phyloP scores from a whole-genome alignment of 1,139 yeast genomes.

The Meyerozyma guilliermondii region DNA sequence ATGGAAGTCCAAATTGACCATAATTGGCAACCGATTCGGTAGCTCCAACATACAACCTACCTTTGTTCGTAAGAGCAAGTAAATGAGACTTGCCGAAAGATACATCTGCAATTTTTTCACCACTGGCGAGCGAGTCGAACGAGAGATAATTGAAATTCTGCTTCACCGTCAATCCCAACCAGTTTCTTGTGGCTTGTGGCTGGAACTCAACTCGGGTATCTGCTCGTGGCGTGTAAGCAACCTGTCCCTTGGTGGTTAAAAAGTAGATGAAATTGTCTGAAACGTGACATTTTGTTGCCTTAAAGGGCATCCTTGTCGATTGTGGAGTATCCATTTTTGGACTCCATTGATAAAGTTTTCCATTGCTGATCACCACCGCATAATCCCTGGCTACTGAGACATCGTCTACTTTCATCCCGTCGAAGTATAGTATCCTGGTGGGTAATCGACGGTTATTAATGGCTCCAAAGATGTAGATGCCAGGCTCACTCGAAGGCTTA shows the following conservation, averaged over 20 bases:
- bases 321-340: conserved; percentile 15
- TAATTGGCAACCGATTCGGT: conserved; percentile 45
- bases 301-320: conserved; percentile 30
- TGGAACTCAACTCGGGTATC: conserved; percentile 15
- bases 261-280: conserved; percentile 59
- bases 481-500: conserved; percentile 24
- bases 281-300: conserved; percentile 46
- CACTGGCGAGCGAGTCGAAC: neutral
- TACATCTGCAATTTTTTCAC: conserved; percentile 46
- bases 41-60: conserved; percentile 60
- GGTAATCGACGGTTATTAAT: conserved; percentile 46
- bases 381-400: conserved; percentile 46
- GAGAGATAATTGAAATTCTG: conserved; percentile 10
- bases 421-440: conserved; percentile 57
- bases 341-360: conserved; percentile 65
- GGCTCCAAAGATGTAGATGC: conserved; percentile 36
- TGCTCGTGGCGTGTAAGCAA: conserved; percentile 45
- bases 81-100: conserved; percentile 66
- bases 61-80: conserved; percentile 54
- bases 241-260: conserved; percentile 47
- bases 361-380: conserved; percentile 64
- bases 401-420: conserved; percentile 53
- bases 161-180: conserved; percentile 18
- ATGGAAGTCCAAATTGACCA: conserved; percentile 85
- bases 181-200: conserved; percentile 16